Conservation (phyloP, 495 filamentous ascomycete genomes). For the Neurospora terricola region DNA sequence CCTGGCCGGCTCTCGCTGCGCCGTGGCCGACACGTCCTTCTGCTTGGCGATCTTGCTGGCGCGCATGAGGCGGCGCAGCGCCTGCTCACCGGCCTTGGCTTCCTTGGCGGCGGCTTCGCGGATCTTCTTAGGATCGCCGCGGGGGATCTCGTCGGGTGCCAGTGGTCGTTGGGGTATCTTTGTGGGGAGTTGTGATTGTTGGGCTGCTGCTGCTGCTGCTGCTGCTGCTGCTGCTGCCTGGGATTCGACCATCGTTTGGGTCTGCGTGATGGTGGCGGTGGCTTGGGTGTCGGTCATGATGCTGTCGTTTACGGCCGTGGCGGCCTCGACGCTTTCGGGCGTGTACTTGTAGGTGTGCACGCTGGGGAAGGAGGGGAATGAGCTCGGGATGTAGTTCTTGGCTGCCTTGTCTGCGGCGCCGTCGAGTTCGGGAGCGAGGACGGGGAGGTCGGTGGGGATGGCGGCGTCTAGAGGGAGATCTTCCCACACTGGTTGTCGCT, state of each 20-base stretch:
- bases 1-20: constrained; percentile 24
- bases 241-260: neutral
- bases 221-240: neutral
- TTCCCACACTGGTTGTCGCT: constrained; percentile 19
- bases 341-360: constrained; percentile 39
- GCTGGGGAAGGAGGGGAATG: constrained; percentile 35
- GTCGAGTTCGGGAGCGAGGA: constrained; percentile 30
- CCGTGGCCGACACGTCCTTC: constrained; percentile 34
- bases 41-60: constrained; percentile 39
- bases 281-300: constrained; percentile 1
- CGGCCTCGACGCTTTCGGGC: constrained; percentile 20
- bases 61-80: constrained; percentile 32
- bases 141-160: constrained; percentile 20
- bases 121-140: constrained; percentile 29
- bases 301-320: constrained; percentile 16
- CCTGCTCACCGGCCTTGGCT: constrained; percentile 36
- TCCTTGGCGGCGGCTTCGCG: constrained; percentile 34
- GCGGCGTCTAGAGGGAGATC: constrained; percentile 19
- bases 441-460: constrained; percentile 26
- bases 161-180: constrained; percentile 16
- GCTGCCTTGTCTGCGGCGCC: constrained; percentile 32
- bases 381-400: constrained; percentile 31
- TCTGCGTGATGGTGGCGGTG: neutral
- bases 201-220: neutral
- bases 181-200: constrained; percentile 1